phyloP scores from a whole-genome alignment of 2,329 filamentous ascomycete species.

The Penicillium sp. region DNA sequence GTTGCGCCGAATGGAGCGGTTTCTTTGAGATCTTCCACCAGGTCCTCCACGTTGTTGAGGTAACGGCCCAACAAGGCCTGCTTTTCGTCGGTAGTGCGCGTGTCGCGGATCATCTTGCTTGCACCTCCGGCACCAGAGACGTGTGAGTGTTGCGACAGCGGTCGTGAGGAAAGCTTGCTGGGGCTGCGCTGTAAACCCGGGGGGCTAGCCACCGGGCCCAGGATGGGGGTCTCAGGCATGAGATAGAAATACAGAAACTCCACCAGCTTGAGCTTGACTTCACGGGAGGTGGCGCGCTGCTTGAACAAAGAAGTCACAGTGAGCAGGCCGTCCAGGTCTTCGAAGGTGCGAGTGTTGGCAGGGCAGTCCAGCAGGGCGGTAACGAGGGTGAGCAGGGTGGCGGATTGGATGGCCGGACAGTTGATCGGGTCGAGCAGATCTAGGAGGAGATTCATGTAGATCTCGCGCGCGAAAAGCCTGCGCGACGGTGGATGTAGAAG shows the following conservation, averaged over 20 bases:
- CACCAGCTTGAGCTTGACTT: slow-evolving; percentile 92
- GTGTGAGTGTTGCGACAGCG: slow-evolving; percentile 49
- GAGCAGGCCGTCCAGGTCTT: slow-evolving; percentile 84
- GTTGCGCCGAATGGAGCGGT: slow-evolving; percentile 68
- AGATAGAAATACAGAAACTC: slow-evolving; percentile 99
- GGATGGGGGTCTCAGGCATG: slow-evolving; percentile 74
- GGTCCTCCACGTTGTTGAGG: slow-evolving; percentile 76
- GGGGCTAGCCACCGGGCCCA: slow-evolving; percentile 35
- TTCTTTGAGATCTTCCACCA: slow-evolving; percentile 79
- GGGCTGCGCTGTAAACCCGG: slow-evolving; percentile 63
- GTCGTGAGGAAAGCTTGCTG: slow-evolving; percentile 62
- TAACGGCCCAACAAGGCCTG: slow-evolving; percentile 73
- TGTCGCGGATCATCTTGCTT: slow-evolving; percentile 39
- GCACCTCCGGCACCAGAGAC: slow-evolving; percentile 22
- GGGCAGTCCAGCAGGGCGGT: slow-evolving; percentile 83
- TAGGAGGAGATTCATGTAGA: slow-evolving; percentile 94
- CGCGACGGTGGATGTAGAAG: slow-evolving; percentile 88
- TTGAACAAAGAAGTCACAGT: slow-evolving; percentile 93
- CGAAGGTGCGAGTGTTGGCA: slow-evolving; percentile 85
- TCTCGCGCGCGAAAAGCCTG: slow-evolving; percentile 78
- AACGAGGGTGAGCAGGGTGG: slow-evolving; percentile 85
- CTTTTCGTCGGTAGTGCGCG: slow-evolving; percentile 75
- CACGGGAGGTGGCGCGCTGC: slow-evolving; percentile 74
- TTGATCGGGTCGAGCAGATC: slow-evolving; percentile 92
- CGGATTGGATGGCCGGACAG: slow-evolving; percentile 85